Evolutionary conservation across 2,329 filamentous ascomycete genomes (phyloP).

Genomic region (Passalora sequoiae): DNA sequence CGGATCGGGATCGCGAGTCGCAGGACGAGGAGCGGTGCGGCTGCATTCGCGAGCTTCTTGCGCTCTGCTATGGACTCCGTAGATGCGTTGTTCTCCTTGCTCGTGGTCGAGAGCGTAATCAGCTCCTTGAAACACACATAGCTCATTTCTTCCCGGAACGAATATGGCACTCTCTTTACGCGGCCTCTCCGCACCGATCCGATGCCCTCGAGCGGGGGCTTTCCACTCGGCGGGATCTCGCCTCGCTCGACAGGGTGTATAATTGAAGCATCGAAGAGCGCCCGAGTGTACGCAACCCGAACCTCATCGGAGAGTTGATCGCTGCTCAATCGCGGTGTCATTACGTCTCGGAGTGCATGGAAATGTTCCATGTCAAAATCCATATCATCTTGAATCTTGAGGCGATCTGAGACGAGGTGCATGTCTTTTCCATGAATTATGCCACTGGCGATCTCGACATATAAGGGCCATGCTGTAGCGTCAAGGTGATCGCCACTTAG

Average conservation of each 20-base stretch:
- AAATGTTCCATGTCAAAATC: constrained; percentile 76
- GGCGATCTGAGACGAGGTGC: constrained; percentile 23
- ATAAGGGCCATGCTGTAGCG: constrained; percentile 52
- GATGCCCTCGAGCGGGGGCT: constrained; percentile 57
- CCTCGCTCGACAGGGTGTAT: constrained; percentile 60
- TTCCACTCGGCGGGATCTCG: constrained; percentile 50
- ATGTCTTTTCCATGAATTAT: constrained; percentile 38
- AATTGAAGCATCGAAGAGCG: constrained; percentile 75
- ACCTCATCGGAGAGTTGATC: constrained; percentile 60
- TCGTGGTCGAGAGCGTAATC: constrained; percentile 31
- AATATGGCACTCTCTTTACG: constrained; percentile 63
- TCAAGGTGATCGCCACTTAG: constrained; percentile 41
- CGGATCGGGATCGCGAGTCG: constrained; percentile 76
- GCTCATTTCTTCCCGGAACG: constrained; percentile 63
- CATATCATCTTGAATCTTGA: constrained; percentile 61
- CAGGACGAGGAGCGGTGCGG: constrained; percentile 75
- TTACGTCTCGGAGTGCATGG: constrained; percentile 60
- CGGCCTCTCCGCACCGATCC: constrained; percentile 64
- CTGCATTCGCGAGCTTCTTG: constrained; percentile 65
- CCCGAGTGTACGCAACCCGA: constrained; percentile 64
- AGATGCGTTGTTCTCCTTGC: too few relatives aligned
- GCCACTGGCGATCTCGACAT: constrained; percentile 34
- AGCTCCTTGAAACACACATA: constrained; percentile 79
- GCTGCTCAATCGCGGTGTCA: constrained; percentile 68
- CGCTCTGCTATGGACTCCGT: constrained; percentile 37